phyloP scores from a whole-genome alignment of 2,329 filamentous ascomycete genomes.

The Fusarium beomiforme region DNA sequence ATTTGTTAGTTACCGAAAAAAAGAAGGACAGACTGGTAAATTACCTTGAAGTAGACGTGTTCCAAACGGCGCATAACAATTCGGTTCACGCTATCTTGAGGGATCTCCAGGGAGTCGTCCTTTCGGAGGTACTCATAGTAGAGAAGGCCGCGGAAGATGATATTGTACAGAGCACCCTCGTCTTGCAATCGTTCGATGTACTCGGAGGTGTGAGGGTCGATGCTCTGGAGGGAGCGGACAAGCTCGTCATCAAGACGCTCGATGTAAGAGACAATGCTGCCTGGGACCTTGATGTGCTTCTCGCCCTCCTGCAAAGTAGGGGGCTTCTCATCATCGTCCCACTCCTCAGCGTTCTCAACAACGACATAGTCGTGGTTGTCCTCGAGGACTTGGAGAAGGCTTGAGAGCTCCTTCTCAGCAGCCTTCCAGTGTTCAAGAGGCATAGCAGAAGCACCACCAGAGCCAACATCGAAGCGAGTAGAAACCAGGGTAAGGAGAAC shows the following conservation, averaged over 20 bases:
- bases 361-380: conserved; percentile 83
- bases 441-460: conserved; percentile 83
- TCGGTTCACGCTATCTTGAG: conserved; percentile 90
- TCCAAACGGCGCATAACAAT: conserved; percentile 93
- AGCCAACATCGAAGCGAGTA: conserved; percentile 91
- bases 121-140: conserved; percentile 87
- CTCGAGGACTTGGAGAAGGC: conserved; percentile 82
- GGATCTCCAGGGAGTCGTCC: conserved; percentile 74
- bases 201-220: conserved; percentile 98
- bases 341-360: conserved; percentile 92
- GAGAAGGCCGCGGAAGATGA: conserved; percentile 86
- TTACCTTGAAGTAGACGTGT: conserved; percentile 97
- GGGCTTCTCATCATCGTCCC: conserved; percentile 98
- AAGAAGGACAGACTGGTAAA: conserved; percentile 73
- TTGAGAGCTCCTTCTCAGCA: conserved; percentile 85
- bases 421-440: conserved; percentile 96
- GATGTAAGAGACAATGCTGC: conserved; percentile 92
- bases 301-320: conserved; percentile 78
- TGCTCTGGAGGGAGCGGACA: conserved; percentile 94
- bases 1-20: conserved; percentile 9
- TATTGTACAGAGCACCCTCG: conserved; percentile 89
- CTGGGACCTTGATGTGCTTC: conserved; percentile 88
- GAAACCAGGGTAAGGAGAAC: conserved; percentile 92
- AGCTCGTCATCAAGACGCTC: conserved; percentile 98
- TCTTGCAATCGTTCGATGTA: conserved; percentile 96